Evolutionary conservation across 139 green algal species (phyloP).

Genomic region (Nannochloris sp.): DNA sequence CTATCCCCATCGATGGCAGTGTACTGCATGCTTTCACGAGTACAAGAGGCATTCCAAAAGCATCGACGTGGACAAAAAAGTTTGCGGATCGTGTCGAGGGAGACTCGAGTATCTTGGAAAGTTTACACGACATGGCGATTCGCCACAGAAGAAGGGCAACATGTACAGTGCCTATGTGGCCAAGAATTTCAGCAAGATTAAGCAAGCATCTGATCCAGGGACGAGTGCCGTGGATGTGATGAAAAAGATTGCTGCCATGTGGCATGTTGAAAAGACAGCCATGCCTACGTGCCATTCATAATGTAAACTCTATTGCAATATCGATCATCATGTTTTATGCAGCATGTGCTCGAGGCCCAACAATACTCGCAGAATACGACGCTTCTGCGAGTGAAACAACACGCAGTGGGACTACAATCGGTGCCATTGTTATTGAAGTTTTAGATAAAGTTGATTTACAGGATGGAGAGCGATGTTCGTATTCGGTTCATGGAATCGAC

Average conservation of each 20-base stretch:
- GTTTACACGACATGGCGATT: slow-evolving; percentile 38
- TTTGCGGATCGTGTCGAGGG: slow-evolving; percentile 35
- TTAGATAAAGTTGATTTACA: slow-evolving; percentile 57
- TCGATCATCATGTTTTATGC: neutral
- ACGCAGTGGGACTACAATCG: no score
- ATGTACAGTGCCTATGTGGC: slow-evolving; percentile 26
- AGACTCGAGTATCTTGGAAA: slow-evolving; percentile 34
- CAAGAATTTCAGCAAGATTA: slow-evolving; percentile 13
- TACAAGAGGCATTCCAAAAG: slow-evolving; percentile 51
- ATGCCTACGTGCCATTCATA: slow-evolving; percentile 67
- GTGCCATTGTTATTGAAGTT: slow-evolving; percentile 20
- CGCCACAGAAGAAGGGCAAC: slow-evolving; percentile 16
- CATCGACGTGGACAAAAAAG: slow-evolving; percentile 40
- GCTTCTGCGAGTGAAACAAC: no score
- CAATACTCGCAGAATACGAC: no score
- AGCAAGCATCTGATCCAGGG: slow-evolving; percentile 7
- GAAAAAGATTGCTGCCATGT: slow-evolving; percentile 18
- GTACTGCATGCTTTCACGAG: slow-evolving; percentile 31
- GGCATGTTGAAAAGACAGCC: slow-evolving; percentile 12
- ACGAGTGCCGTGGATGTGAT: slow-evolving; percentile 32
- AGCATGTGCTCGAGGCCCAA: no score
- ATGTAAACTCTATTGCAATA: neutral
- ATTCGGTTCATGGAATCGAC: slow-evolving; percentile 57
- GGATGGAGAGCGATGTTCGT: slow-evolving; percentile 28
- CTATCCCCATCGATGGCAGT: slow-evolving; percentile 39